These are phyloP conservation scores for Mortierella sp. DNA, from an alignment of 371 early-diverging fungal genomes.

Conservation along the genomic window DNA sequence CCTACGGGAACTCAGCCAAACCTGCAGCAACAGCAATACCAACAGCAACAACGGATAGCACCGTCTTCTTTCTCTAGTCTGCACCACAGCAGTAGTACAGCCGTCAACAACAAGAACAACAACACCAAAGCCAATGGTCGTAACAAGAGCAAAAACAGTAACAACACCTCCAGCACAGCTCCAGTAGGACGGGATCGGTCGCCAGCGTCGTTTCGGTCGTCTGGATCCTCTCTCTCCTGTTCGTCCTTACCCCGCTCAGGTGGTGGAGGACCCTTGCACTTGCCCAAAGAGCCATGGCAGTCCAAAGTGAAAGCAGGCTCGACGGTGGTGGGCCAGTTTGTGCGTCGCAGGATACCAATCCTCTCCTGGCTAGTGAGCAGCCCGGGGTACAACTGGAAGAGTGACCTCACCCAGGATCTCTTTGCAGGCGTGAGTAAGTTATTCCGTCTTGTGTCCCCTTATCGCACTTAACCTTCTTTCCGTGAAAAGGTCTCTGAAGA, in stretches of 20 bases:
- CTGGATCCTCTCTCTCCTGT: neutral
- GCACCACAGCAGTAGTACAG: slow-evolving; percentile 5
- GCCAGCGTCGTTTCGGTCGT: slow-evolving; percentile 2
- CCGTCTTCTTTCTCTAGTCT: neutral
- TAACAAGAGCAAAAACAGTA: neutral
- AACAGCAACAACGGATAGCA: neutral
- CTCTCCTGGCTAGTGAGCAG: slow-evolving; percentile 33
- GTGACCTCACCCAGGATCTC: slow-evolving; percentile 28
- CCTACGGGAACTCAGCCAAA: neutral
- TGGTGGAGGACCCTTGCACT: neutral
- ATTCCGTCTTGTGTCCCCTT: neutral
- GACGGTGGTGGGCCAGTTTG: neutral
- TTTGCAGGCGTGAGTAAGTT: slow-evolving; percentile 51
- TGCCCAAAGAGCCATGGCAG: slow-evolving; percentile 12
- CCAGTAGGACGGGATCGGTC: slow-evolving; percentile 1
- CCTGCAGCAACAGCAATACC: neutral
- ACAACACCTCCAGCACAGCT: neutral
- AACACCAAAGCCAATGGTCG: neutral
- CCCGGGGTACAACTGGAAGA: slow-evolving; percentile 46
- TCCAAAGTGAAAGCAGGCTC: slow-evolving; percentile 1
- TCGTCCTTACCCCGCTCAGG: neutral
- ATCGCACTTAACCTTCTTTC: slow-evolving; percentile 28
- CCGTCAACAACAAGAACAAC: neutral
- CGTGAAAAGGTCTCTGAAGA: slow-evolving; percentile 1
- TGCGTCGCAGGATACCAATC: slow-evolving; percentile 31